Percentiles rank a stretch among this genome's conserved stretches.
phyloP scores from a whole-genome alignment of 257 asterid genomes.

The Buddleja alternifolia region DNA sequence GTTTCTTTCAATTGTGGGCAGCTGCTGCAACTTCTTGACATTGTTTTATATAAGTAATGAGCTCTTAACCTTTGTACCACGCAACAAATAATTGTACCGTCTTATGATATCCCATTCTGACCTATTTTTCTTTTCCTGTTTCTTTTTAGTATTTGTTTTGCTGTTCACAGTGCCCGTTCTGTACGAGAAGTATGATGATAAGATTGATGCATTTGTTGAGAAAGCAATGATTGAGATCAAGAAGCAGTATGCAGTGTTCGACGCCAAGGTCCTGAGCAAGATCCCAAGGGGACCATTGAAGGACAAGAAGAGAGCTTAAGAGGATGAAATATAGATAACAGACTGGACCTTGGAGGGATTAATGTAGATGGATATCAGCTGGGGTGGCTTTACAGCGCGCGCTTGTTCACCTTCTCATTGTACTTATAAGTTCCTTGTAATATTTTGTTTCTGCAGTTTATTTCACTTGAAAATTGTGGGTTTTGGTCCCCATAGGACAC shows the following conservation, averaged over 20 bases:
- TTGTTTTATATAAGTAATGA: constrained; percentile 70
- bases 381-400: neutral
- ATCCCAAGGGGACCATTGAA: constrained; percentile 69
- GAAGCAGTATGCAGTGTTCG: constrained; percentile 76
- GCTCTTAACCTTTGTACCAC: neutral
- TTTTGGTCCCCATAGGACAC: too few species aligned
- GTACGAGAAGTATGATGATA: constrained; percentile 82
- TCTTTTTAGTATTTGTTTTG: constrained; percentile 61
- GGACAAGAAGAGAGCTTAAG: constrained; percentile 59
- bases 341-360: too few species aligned
- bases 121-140: neutral
- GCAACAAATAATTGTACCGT: neutral
- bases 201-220: constrained; percentile 74
- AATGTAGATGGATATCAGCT: neutral
- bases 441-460: neutral
- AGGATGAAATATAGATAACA: neutral
- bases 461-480: too few species aligned
- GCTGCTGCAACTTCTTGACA: constrained; percentile 85
- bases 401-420: neutral
- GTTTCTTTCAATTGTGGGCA: constrained; percentile 78
- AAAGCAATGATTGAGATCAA: constrained; percentile 66
- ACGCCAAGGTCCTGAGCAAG: constrained; percentile 72
- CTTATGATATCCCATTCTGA: neutral
- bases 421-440: neutral
- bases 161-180: constrained; percentile 81